These are phyloP conservation scores for Trichocladium antarcticum DNA, from an alignment of 495 filamentous ascomycete genomes.

Conservation along the genomic window DNA sequence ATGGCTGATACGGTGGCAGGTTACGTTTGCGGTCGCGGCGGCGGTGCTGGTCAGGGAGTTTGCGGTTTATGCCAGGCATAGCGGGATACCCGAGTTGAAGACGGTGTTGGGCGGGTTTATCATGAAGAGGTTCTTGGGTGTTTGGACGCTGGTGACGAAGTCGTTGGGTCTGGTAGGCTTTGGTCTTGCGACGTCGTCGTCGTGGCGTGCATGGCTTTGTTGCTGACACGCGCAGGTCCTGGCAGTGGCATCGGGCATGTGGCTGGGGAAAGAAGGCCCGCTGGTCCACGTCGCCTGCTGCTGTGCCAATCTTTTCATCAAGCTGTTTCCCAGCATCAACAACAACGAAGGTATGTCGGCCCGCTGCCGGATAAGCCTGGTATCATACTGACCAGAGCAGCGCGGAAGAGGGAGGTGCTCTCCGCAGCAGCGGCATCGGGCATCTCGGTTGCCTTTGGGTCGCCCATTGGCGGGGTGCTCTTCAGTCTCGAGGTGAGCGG, in stretches of 20 bases:
- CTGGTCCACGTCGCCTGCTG: conserved; percentile 97
- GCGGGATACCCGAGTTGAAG: conserved; percentile 97
- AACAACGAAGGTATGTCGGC: conserved; percentile 66
- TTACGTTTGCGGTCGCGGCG: conserved; percentile 70
- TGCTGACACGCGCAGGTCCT: conserved; percentile 53
- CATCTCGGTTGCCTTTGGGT: conserved; percentile 94
- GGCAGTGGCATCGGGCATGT: conserved; percentile 88
- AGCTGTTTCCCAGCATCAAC: conserved; percentile 69
- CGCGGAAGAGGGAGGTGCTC: conserved; percentile 87
- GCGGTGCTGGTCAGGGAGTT: conserved; percentile 72
- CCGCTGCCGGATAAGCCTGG: neutral
- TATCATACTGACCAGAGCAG: conserved; percentile 32
- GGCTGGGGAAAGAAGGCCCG: conserved; percentile 97
- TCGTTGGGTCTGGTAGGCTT: conserved; percentile 73
- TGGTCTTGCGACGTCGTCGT: neutral
- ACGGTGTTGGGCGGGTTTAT: conserved; percentile 92
- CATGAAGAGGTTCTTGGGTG: conserved; percentile 79
- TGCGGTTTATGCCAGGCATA: conserved; percentile 84
- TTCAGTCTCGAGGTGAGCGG: conserved; percentile 73
- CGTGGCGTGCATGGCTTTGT: neutral
- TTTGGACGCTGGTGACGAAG: conserved; percentile 89
- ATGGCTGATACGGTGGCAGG: conserved; percentile 30
- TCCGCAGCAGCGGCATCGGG: conserved; percentile 91
- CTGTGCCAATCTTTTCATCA: conserved; percentile 92
- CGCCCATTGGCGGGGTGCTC: conserved; percentile 84